Conservation (phyloP, 1,139 yeast genomes). For the Suhomyces ambrosiae region DNA sequence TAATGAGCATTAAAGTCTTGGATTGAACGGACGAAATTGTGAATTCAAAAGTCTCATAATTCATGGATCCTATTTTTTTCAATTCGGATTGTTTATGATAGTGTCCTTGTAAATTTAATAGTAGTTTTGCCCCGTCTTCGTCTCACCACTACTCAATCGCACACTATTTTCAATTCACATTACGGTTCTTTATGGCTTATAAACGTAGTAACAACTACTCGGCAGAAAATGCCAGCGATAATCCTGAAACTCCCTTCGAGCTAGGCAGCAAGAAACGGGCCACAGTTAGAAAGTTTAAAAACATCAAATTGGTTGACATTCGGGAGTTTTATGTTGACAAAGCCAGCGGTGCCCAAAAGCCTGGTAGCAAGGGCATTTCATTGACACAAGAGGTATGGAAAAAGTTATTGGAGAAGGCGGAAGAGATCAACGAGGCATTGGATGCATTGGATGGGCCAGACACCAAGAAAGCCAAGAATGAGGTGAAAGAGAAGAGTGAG, state of each 20-base stretch:
- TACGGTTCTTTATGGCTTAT: conserved; percentile 14
- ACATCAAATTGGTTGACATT: conserved; percentile 68
- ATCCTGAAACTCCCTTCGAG: conserved; percentile 23
- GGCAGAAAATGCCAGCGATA: not conserved
- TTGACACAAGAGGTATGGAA: conserved; percentile 72
- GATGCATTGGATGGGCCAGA: conserved; percentile 32
- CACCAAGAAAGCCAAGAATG: conserved; percentile 11
- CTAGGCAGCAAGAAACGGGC: conserved; percentile 69
- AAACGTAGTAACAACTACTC: conserved; percentile 12
- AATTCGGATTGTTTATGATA: no score
- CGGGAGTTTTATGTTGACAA: conserved; percentile 76
- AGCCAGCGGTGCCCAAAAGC: conserved; percentile 59
- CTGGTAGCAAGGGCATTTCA: conserved; percentile 86
- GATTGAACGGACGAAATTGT: no score
- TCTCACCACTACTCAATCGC: no score
- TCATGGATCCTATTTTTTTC: no score
- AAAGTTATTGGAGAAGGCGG: conserved; percentile 51
- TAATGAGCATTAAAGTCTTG: no score
- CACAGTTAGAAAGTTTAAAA: conserved; percentile 70
- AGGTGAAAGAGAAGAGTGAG: not conserved
- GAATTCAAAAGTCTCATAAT: no score
- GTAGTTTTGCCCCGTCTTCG: no score
- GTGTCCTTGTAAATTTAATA: no score
- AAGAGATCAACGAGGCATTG: conserved; percentile 63
- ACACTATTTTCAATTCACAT: not conserved